Base-by-base conservation (phyloP, 2,329 filamentous ascomycete species). In the Claviceps cyperi region DNA sequence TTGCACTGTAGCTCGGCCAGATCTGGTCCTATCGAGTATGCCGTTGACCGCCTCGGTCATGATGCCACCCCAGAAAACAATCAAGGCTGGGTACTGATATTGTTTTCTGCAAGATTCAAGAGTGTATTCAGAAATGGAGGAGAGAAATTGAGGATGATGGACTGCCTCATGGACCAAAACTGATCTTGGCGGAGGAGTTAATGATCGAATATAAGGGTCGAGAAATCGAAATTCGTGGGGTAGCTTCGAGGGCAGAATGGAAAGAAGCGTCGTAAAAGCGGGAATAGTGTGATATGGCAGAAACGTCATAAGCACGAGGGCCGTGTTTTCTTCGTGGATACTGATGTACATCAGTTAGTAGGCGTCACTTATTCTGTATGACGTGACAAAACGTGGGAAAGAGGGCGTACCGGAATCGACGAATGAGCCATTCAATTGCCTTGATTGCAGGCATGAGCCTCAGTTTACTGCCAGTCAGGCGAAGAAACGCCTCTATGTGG, bases 31-130 rank as follows among this genome's bases (percentile, higher is more conserved):
- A 59, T 94, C 87, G 51, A 97, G 69, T 72, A 92, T 88, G 32
- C 81, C 83, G 54, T 86, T 85, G 52, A 94, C 76, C 11, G 90
- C 82, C 66, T 98, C 90, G 0, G 88, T 87, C 64, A 86, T 83
- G 48, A 96, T 74, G 44, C 88, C 84, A 4, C 85, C 88, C 91
- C 92, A 98, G 63, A 98, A 96, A 0, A 86, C 84, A 50, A 95
- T 69, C 52, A 96, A 69, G 1, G 81, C 80, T 39, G 86, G 79
- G 58, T 92, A 86, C 49, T 91, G 81, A 51, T 86, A 82, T 49
- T 80, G 77, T 40, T 77, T 73, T 49, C 80, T 77, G 61, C 88
- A 83, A 22, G 86, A 81, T 51, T 83, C 79, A 28, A 95, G 69
- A 13, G 88, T 82, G 66, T 94, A 87, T 50, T 79, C 73, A 58